Percentiles rank a stretch among this genome's conserved stretches.
These are phyloP conservation scores for Pseudogymnoascus sp. DNA, from an alignment of 2,329 filamentous ascomycete genomes.

Conservation along the genomic window DNA sequence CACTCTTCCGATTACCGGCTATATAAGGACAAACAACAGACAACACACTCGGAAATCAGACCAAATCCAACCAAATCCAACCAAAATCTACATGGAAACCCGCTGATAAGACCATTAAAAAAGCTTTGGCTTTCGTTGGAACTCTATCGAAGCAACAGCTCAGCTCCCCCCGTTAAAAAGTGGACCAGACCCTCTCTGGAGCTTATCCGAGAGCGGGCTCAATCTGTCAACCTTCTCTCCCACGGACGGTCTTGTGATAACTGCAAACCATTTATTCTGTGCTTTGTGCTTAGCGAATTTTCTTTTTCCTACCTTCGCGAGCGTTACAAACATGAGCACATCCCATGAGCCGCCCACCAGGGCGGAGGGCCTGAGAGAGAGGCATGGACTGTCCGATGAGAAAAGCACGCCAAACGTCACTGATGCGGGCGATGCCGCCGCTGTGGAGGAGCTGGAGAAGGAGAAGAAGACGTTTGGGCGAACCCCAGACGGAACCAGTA, in stretches of 20 bases:
- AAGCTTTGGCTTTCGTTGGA: constrained; percentile 5
- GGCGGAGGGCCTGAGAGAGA: constrained; percentile 6
- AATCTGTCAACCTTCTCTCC: constrained; percentile 1
- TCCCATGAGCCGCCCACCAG: constrained; percentile 5
- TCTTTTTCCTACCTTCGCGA: neutral
- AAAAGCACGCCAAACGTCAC: neutral
- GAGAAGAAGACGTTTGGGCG: constrained; percentile 79
- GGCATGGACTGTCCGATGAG: neutral
- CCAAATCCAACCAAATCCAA: neutral
- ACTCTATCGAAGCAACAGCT: constrained; percentile 6
- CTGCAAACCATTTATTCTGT: constrained; percentile 5
- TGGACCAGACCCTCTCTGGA: neutral
- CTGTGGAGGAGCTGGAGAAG: constrained; percentile 33
- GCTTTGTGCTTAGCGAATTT: constrained; percentile 4
- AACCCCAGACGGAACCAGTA: constrained; percentile 84
- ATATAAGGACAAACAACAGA: neutral
- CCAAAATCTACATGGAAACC: neutral
- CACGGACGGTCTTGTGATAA: constrained; percentile 5
- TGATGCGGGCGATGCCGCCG: neutral
- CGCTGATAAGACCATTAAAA: neutral
- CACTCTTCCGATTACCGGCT: neutral
- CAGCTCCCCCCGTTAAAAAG: constrained; percentile 2
- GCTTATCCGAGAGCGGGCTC: constrained; percentile 7
- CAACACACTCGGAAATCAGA: neutral
- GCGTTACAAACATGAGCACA: constrained; percentile 1